Evolutionary conservation across 2,329 filamentous ascomycete genomes (phyloP), one percentile per base, ranked within the genome.

Genomic region (Volutella citrinella): DNA sequence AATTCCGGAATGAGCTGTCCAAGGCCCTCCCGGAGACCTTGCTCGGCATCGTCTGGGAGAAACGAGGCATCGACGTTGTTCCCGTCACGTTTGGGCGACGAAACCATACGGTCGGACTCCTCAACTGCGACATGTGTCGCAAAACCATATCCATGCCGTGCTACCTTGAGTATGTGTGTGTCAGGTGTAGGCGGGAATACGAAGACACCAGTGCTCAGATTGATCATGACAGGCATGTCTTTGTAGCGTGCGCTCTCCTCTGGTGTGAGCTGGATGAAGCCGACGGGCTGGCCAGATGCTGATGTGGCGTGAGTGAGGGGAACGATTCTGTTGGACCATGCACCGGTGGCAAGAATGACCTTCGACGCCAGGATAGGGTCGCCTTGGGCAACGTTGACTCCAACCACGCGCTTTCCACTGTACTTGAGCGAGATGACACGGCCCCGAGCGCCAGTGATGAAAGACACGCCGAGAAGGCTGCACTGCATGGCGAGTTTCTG

Each of bases 291-390:
- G 1, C 80, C 82, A 0, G 80, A 83, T 0, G 80, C 76, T 34
- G 76, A 70, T 16, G 72, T 74, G 11, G 79, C 70, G 26, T 81
- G 80, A 17, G 73, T 68, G 2, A 86, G 63, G 48, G 83, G 77
- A 26, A 87, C 11, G 1, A 63, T 29, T 3, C 48, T 31, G 11
- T 58, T 59, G 11, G 80, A 80, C 82, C 83, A 87, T 4, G 83
- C 82, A 9, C 84, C 84, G 2, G 81, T 75, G 2, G 83, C 79
- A 4, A 88, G 61, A 2, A 87, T 66, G 9, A 79, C 76, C 7
- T 82, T 64, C 36, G 76, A 72, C 3, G 80, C 80, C 2, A 57
- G 57, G 6, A 84, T 45, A 5, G 59, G 63, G 8, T 61, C 58
- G 3, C 69, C 69, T 18, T 51, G 38, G 0, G 49, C 42, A 2